Percentiles rank a stretch among this genome's conserved stretches.
Conservation (phyloP, 2,329 filamentous ascomycete genomes). For the Colletotrichum zoysiae region DNA sequence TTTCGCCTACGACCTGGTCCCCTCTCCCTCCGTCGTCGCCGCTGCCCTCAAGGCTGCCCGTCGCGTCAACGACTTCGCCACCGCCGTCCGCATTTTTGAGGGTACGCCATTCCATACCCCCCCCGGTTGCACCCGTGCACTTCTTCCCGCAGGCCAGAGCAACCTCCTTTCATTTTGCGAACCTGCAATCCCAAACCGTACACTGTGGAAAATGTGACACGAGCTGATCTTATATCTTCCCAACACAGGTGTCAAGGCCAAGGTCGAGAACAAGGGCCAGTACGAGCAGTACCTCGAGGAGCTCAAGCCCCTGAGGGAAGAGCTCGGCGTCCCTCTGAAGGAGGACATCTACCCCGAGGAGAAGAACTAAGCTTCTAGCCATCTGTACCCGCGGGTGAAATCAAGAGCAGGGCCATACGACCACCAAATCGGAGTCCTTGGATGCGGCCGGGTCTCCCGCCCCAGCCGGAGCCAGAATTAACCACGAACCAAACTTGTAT, state of each 20-base stretch:
- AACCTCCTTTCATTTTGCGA: background rate
- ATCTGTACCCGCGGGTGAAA: background rate
- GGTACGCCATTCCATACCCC: constrained; percentile 69
- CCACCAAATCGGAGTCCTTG: constrained; percentile 22
- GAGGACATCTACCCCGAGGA: constrained; percentile 89
- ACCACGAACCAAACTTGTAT: constrained; percentile 49
- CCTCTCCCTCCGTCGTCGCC: constrained; percentile 89
- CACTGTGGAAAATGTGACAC: constrained; percentile 3
- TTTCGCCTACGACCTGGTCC: constrained; percentile 99
- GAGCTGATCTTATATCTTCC: constrained; percentile 10
- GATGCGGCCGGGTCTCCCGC: constrained; percentile 12
- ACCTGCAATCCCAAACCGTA: background rate
- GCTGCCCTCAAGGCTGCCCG: constrained; percentile 94
- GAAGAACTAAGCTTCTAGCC: constrained; percentile 53
- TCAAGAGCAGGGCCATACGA: background rate
- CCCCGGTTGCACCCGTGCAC: constrained; percentile 19
- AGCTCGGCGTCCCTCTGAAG: constrained; percentile 91
- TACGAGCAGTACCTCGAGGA: constrained; percentile 97
- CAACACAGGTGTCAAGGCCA: constrained; percentile 89
- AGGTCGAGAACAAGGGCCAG: constrained; percentile 98
- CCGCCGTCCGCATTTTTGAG: constrained; percentile 98
- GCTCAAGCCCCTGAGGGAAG: constrained; percentile 92
- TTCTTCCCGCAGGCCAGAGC: constrained; percentile 13
- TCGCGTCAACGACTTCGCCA: constrained; percentile 98
- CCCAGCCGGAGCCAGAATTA: constrained; percentile 20